Percentiles rank a stretch among this genome's conserved stretches.
These are phyloP conservation scores for Borovskyia barvae DNA, from an alignment of 208 protist genomes.

Conservation along the genomic window DNA sequence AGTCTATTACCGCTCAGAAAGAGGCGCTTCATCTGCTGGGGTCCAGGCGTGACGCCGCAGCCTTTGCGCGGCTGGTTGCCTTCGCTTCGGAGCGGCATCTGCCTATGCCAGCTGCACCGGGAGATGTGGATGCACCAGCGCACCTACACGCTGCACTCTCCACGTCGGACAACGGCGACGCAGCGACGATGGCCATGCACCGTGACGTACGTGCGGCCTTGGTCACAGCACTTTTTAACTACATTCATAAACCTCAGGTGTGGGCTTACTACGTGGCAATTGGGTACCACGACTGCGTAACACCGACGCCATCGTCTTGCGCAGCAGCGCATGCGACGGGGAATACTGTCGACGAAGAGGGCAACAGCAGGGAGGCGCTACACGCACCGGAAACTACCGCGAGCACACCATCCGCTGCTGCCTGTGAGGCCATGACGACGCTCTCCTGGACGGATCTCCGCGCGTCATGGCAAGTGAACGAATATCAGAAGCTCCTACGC, in stretches of 20 bases:
- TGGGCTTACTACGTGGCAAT: slow-evolving; percentile 17
- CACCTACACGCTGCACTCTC: too few species aligned
- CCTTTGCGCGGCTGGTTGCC: slow-evolving; percentile 7
- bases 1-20: slow-evolving; percentile 18
- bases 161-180: not conserved
- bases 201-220: slow-evolving; percentile 25
- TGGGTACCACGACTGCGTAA: not conserved
- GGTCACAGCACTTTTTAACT: slow-evolving; percentile 16
- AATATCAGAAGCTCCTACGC: slow-evolving; percentile 16
- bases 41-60: slow-evolving; percentile 12
- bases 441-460: slow-evolving; percentile 3
- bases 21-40: slow-evolving; percentile 21
- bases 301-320: not conserved
- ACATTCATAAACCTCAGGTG: slow-evolving; percentile 10
- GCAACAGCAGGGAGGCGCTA: not conserved
- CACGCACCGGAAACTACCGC: not conserved
- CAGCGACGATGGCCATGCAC: slow-evolving; percentile 10
- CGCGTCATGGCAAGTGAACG: slow-evolving; percentile 11
- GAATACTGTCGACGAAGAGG: not conserved
- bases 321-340: not conserved
- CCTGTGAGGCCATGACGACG: slow-evolving; percentile 18
- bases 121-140: not conserved
- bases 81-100: slow-evolving; percentile 19
- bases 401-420: slow-evolving; percentile 1
- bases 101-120: slow-evolving; percentile 4